Percentiles rank a stretch among this genome's conserved stretches.
Conservation (phyloP, 805 yeast genomes). For the Wickerhamiella allomyrinae region DNA sequence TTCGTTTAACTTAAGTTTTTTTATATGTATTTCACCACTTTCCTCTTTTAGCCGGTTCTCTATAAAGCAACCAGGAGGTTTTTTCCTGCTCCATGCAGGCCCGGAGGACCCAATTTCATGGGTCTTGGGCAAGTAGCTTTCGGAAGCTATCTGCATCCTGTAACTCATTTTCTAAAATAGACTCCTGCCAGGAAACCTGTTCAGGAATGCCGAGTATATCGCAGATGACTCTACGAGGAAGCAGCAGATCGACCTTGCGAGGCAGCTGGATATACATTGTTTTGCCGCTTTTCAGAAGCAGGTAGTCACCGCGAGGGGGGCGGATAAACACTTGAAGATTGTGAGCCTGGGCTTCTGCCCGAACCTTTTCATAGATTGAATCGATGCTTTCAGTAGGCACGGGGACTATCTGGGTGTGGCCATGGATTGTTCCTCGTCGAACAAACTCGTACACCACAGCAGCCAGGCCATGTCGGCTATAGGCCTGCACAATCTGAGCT, state of each 20-base stretch:
- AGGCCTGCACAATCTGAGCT: background rate
- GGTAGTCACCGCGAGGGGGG: background rate
- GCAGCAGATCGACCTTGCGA: constrained; percentile 2
- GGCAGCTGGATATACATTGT: background rate
- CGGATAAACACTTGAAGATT: background rate
- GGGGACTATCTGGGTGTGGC: constrained; percentile 5
- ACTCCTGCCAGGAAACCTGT: constrained; percentile 1
- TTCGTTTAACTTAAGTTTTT: no score
- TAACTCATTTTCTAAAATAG: background rate
- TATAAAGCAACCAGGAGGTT: no score
- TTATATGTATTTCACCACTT: no score
- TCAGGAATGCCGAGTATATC: background rate
- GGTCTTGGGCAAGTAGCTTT: background rate
- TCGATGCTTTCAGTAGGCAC: background rate
- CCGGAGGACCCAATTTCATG: no score
- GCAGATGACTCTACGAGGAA: constrained; percentile 3
- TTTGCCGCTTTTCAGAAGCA: background rate
- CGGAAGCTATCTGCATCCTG: background rate
- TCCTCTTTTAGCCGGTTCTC: no score
- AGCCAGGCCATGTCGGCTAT: background rate
- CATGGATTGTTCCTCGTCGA: constrained; percentile 1
- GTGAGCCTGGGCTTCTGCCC: background rate
- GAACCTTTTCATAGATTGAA: background rate
- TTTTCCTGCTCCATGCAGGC: no score
- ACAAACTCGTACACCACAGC: constrained; percentile 1